phyloP scores from a whole-genome alignment of 495 filamentous ascomycete species.

The Pyronema omphalodes region DNA sequence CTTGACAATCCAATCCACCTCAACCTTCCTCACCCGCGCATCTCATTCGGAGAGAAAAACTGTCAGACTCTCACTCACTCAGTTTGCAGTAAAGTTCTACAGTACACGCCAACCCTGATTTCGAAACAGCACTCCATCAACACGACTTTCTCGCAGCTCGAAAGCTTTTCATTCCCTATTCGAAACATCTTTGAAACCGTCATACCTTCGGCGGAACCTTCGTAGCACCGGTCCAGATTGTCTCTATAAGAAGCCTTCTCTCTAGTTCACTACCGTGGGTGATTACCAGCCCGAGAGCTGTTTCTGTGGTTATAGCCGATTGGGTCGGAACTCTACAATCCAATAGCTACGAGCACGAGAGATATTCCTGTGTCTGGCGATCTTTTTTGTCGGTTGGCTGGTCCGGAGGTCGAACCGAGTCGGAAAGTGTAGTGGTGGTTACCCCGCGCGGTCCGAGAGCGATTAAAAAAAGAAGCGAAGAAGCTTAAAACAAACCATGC shows the following conservation, averaged over 20 bases:
- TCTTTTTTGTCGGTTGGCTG: background rate
- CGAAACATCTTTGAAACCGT: background rate
- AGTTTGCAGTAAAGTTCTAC: background rate
- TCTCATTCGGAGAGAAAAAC: background rate
- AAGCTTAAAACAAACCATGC: constrained; percentile 13
- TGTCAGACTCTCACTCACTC: background rate
- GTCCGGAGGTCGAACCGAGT: background rate
- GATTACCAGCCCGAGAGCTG: too few species aligned
- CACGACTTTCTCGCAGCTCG: background rate
- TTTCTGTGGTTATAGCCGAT: background rate
- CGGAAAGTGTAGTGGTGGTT: background rate
- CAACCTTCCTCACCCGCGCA: background rate
- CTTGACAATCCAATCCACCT: background rate
- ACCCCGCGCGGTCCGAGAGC: background rate
- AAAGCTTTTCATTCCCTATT: background rate
- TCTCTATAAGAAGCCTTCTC: background rate
- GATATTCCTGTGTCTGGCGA: background rate
- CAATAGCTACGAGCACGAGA: background rate
- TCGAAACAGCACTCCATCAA: background rate
- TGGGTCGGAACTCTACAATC: background rate
- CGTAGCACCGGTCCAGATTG: background rate
- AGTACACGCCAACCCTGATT: background rate
- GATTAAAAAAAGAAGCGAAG: constrained; percentile 2
- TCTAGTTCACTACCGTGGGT: background rate
- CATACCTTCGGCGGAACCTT: background rate